Conservation (phyloP, 1,284 basidiomycete genomes). For the Tetrapyrgos nigripes region DNA sequence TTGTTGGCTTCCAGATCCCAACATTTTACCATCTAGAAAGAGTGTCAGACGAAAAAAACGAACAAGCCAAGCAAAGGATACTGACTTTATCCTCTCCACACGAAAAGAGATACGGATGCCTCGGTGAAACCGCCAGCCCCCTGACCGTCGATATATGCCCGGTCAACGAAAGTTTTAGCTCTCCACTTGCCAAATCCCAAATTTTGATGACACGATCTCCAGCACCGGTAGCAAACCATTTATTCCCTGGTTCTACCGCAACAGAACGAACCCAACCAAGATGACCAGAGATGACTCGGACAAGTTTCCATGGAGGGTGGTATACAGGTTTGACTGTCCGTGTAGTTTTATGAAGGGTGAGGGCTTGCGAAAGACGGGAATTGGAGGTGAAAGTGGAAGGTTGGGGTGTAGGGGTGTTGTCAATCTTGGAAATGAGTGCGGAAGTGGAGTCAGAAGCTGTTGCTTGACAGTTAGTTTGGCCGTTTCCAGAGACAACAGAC, state of each 20-base stretch:
- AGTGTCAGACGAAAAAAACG: constrained; percentile 1
- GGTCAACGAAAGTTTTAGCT: constrained; percentile 94
- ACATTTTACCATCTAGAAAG: constrained; percentile 93
- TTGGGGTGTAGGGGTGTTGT: constrained; percentile 66
- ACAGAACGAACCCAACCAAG: constrained; percentile 98
- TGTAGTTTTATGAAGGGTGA: constrained; percentile 90
- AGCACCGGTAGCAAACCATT: constrained; percentile 98
- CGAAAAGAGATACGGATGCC: constrained; percentile 98
- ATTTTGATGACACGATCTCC: constrained; percentile 99
- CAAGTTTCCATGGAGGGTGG: constrained; percentile 96
- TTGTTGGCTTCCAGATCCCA: constrained; percentile 99
- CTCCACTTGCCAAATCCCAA: constrained; percentile 98
- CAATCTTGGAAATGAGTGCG: constrained; percentile 72
- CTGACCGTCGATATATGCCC: constrained; percentile 98
- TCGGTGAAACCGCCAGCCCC: constrained; percentile 88
- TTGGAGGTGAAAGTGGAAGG: constrained; percentile 72
- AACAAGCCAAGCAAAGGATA: neutral
- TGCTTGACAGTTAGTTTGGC: neutral
- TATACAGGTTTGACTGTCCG: constrained; percentile 93
- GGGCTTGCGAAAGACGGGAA: constrained; percentile 80
- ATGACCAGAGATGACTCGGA: constrained; percentile 97
- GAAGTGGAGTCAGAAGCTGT: constrained; percentile 38
- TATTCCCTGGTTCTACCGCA: constrained; percentile 96
- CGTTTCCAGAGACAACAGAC: neutral
- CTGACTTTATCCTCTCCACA: constrained; percentile 95